Base-by-base conservation (phyloP, 345 rosid species). In the Zanthoxylum bungeanum region DNA sequence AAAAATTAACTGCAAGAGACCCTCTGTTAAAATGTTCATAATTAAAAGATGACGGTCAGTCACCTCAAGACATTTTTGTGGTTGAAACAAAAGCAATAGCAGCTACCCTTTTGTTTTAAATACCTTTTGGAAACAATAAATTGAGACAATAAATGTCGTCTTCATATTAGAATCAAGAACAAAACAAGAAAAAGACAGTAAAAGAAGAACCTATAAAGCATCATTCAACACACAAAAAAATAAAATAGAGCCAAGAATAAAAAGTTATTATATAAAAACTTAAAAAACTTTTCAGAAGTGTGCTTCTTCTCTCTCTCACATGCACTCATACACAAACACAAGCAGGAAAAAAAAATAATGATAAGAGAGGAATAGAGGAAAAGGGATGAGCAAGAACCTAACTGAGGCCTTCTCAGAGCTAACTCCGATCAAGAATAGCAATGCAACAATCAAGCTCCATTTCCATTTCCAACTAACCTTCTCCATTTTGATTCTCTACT, bases 341-440 rank as follows among this genome's bases (percentile, higher is more conserved):
- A 61, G 16, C 51, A 61, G 24, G 39, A 25, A 9, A 57, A 49
- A 25, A 9, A 57, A 34, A 60, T 4, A 14, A 24, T 11, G 27
- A 55, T n/a, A 33, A 42, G 47, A 42, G 47, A 42, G 1, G 21
- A 19, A 57, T 64, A 42, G 30, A 19, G 3, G 0, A 8, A 42
- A 50, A 51, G 53, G 30, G 55, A 30, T 0, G 73, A 68, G 75
- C 51, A 70, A 69, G 83, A 76, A 82, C 85, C 89, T 80, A 62
- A 74, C 36, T 24, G 70, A 69, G 77, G 78, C 66, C 65, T 66
- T 62, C 60, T 68, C 60, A 7, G 52, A 70, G 52, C 44, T 34
- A 59, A 62, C 65, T 14, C 70, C 40, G 50, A 37, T 28, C 39
- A 60, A 46, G 71, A 74, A 62, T 25, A 57, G 61, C 4, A 72